These are phyloP conservation scores for Penicillium sclerotiorum DNA, from an alignment of 2,329 filamentous ascomycete genomes.

Conservation along the genomic window DNA sequence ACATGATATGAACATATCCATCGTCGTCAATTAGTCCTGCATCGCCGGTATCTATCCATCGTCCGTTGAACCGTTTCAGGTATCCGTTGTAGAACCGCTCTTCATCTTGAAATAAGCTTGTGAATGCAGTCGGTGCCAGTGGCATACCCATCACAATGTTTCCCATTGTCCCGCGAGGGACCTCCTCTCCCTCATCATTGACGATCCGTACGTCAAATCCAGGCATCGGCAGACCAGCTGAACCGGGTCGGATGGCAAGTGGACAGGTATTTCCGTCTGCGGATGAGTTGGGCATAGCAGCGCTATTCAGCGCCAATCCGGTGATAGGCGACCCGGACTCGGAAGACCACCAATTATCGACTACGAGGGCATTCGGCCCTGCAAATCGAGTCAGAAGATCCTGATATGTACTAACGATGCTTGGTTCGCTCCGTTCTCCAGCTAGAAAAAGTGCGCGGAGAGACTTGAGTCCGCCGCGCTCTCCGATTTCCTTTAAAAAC, in stretches of 20 bases:
- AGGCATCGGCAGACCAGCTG: slow-evolving; percentile 87
- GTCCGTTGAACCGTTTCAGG: slow-evolving; percentile 75
- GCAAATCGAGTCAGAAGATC: slow-evolving; percentile 68
- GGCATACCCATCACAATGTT: slow-evolving; percentile 87
- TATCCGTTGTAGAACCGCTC: slow-evolving; percentile 85
- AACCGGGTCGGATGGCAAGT: slow-evolving; percentile 74
- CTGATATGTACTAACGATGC: slow-evolving; percentile 80
- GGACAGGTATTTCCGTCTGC: slow-evolving; percentile 42
- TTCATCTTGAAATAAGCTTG: slow-evolving; percentile 82
- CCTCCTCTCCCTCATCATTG: slow-evolving; percentile 74
- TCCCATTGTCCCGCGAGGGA: slow-evolving; percentile 75
- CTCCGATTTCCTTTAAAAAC: slow-evolving; percentile 64
- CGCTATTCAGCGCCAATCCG: slow-evolving; percentile 65
- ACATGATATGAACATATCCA: slow-evolving; percentile 66
- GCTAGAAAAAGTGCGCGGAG: slow-evolving; percentile 80
- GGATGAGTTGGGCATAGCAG: slow-evolving; percentile 51
- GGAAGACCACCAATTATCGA: slow-evolving; percentile 76
- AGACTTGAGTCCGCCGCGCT: slow-evolving; percentile 69
- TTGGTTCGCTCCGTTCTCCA: slow-evolving; percentile 85
- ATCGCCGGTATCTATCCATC: slow-evolving; percentile 90
- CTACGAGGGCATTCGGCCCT: slow-evolving; percentile 62
- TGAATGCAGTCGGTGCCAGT: slow-evolving; percentile 81
- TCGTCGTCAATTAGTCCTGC: slow-evolving; percentile 82
- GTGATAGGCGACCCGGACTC: slow-evolving; percentile 71
- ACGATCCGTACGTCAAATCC: slow-evolving; percentile 87